These are phyloP conservation scores for Chimonanthus salicifolius DNA, from an alignment of 164 flowering plant genomes.

Conservation along the genomic window DNA sequence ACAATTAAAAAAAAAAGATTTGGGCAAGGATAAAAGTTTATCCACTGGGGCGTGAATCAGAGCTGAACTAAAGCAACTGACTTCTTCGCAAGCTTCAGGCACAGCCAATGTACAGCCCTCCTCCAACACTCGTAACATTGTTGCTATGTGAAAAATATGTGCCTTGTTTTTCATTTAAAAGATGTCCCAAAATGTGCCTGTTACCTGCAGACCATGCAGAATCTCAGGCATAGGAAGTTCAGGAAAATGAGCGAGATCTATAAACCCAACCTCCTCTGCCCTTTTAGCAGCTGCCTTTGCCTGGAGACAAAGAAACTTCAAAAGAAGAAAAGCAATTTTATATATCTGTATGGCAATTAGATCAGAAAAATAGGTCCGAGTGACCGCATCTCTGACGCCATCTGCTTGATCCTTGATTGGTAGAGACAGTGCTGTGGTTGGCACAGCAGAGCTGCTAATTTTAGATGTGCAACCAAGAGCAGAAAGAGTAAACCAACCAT, in stretches of 20 bases:
- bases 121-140: background rate
- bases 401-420: conserved; percentile 29
- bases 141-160: background rate
- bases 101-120: background rate
- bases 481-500: conserved; percentile 82
- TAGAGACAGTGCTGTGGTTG: conserved; percentile 29
- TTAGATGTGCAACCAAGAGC: conserved; percentile 43
- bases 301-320: conserved; percentile 74
- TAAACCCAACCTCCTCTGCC: conserved; percentile 79
- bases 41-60: too few relatives aligned
- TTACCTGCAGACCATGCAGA: conserved; percentile 88
- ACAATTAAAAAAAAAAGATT: too few relatives aligned
- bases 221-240: conserved; percentile 99
- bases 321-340: conserved; percentile 57
- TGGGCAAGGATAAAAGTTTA: too few relatives aligned
- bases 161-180: too few relatives aligned
- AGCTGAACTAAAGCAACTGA: too few relatives aligned
- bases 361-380: conserved; percentile 58
- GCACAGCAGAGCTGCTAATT: conserved; percentile 24
- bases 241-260: conserved; percentile 85
- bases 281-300: conserved; percentile 73
- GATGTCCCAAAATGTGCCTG: background rate
- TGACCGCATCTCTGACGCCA: conserved; percentile 16
- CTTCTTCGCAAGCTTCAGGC: too few relatives aligned
- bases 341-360: conserved; percentile 62